phyloP scores from a whole-genome alignment of 148 eudicot species.

The Vaccinium vitisidaea region DNA sequence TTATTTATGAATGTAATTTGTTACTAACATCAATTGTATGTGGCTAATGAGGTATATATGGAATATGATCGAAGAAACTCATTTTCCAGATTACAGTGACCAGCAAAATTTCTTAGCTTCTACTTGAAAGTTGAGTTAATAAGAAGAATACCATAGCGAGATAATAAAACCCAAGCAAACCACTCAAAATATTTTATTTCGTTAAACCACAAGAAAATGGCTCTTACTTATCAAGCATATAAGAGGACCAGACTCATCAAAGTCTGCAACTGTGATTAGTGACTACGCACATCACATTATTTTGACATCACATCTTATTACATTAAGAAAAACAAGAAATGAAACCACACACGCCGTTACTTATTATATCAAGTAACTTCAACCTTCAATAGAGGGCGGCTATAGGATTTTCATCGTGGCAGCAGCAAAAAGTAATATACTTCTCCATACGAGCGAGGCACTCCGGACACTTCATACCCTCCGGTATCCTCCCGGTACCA shows the following conservation, averaged over 20 bases:
- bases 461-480: slow-evolving; percentile 45
- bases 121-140: neutral
- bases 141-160: neutral
- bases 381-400: neutral
- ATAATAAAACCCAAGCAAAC: neutral
- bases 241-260: neutral
- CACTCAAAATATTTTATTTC: neutral
- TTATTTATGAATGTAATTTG: too few species aligned
- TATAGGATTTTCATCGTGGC: slow-evolving; percentile 27
- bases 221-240: neutral
- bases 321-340: too few species aligned
- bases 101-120: neutral
- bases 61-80: neutral
- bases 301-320: neutral
- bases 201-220: neutral
- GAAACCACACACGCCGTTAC: neutral
- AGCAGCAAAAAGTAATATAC: slow-evolving; percentile 33
- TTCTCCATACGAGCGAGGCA: slow-evolving; percentile 43
- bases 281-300: too few species aligned
- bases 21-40: too few species aligned
- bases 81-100: neutral
- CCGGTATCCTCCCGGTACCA: slow-evolving; percentile 31
- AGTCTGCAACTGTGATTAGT: neutral
- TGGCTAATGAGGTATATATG: neutral
- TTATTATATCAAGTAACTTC: neutral